Base-by-base conservation (phyloP, 805 yeast genomes). In the Wickerhamiella kurtzmanii region DNA sequence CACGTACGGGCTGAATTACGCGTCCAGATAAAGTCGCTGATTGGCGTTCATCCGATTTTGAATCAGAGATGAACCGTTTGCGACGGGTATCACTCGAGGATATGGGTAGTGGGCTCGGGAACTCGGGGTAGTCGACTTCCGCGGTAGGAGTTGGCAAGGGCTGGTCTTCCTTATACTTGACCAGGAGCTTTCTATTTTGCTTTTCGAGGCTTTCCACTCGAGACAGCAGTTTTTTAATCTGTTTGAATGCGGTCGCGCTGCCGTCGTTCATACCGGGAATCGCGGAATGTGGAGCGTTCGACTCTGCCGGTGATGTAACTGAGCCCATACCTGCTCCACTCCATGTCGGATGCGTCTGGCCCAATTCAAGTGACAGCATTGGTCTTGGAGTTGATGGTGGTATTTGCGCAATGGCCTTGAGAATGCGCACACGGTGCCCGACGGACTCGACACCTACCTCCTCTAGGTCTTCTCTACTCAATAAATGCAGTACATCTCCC, bases 401-500 rank as follows among this genome's bases (percentile, higher is more conserved):
- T 6, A 64, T 17, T 37, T 70, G 74, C 54, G 76, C 73, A 37
- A 86, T 73, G 22, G 76, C 72, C 44, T 72, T 69, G 59, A 84
- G 77, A 38, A 87, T 64, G 37, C 62, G 60, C 2, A 88, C 67
- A 22, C 95, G 69, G 17, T 74, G 72, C 25, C 73, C 71, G 28
- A 82, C 59, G 32, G 69, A 65, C 4, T 50, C 47, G 1, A 82
- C 71, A 2, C 88, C 94, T 57, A 89, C 65, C 45, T 87, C 95
- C 50, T 70, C 68, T 40, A 88, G 73, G 58, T 86, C 92, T 6
- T 73, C 76, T 11, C 82, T 75, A 28, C 77, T 76, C 44, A 88
- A 66, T 50, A 76, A 79, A 1, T 84, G 77, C 44, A 89, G 65
- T 3, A 82, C 70, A 25, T 81, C 75, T 1, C 95, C 95, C 2